Evolutionary conservation across 1,284 basidiomycete genomes (phyloP), one percentile per base, ranked within the genome.

Genomic region (Microbotryum scabiosae): DNA sequence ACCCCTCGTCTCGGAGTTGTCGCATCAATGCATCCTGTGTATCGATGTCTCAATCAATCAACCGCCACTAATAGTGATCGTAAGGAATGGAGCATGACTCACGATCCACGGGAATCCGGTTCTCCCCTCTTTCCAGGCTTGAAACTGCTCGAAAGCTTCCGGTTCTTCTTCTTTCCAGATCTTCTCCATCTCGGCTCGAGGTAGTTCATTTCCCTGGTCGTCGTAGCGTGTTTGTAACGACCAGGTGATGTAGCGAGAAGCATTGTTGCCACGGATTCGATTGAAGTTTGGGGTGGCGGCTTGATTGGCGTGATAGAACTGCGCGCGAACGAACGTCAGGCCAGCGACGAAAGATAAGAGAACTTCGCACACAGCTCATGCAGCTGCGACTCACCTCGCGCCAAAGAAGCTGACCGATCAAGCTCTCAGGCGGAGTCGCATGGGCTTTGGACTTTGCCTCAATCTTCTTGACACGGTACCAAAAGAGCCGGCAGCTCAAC

Each of bases 61-160:
- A 44, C 20, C 10, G 14, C 46, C 21, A 32, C 7, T 25, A 16
- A 44, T 41, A 14, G 6, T 16, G 41, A 16, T 5, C 20, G 18
- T 14, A 14, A 43, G n/a, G n/a, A n/a, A n/a, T n/a, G n/a, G n/a
- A 36, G 10, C 32, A 7, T 9, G 48, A 45, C 54, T 45, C 20
- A 54, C 69, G 60, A 78, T 79, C 76, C 75, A 81, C 43, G 80
- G 80, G 63, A 81, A 81, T 0, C 80, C 79, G 3, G 78, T 78
- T 50, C 72, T 66, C 1, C 78, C 79, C 55, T 77, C 71, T 58
- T 74, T 76, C 74, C 76, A 79, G 7, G 77, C 76, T 18, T 70
- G 67, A 21, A 79, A 74, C 3, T 74, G 61, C 57, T 75, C 72
- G 62, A 78, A 77, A 26, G 75, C 74, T 25, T 74, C 75, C 9